phyloP scores from a whole-genome alignment of 2,329 filamentous ascomycete genomes.

The Colletotrichum tropicicola region DNA sequence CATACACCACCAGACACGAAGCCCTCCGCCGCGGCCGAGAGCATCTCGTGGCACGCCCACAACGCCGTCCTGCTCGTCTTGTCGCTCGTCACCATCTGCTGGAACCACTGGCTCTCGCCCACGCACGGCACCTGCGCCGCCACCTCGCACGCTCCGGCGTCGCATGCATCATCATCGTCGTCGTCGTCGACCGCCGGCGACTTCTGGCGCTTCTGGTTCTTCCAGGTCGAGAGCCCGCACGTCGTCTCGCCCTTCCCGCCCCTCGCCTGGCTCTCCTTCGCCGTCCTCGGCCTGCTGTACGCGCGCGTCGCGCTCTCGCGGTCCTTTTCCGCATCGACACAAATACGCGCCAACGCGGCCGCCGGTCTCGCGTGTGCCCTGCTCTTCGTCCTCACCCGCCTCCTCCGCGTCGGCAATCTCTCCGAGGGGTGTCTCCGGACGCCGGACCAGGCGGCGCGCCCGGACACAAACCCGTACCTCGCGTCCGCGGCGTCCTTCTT shows the following conservation, averaged over 20 bases:
- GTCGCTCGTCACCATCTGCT: constrained; percentile 49
- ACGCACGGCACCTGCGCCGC: constrained; percentile 46
- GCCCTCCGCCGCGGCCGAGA: constrained; percentile 11
- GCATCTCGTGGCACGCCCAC: constrained; percentile 50
- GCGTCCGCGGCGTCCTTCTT: constrained; percentile 52
- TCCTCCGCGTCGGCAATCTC: constrained; percentile 53
- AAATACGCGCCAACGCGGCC: constrained; percentile 39
- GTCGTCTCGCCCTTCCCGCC: constrained; percentile 53
- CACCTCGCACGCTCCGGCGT: background rate
- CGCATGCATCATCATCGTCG: background rate
- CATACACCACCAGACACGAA: background rate
- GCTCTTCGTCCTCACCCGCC: constrained; percentile 51
- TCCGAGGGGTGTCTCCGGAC: constrained; percentile 52
- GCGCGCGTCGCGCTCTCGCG: constrained; percentile 47
- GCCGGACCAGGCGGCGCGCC: constrained; percentile 43
- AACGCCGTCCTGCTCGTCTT: constrained; percentile 46
- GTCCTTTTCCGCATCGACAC: constrained; percentile 38
- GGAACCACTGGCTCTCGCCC: constrained; percentile 56
- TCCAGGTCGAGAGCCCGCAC: constrained; percentile 36
- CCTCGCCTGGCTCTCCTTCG: constrained; percentile 56
- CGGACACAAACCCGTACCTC: constrained; percentile 49
- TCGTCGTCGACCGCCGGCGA: constrained; percentile 31
- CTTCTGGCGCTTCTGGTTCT: constrained; percentile 52
- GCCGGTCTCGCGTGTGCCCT: constrained; percentile 41
- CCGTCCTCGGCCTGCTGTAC: constrained; percentile 53